Conservation (phyloP, 495 filamentous ascomycete genomes). For the Cladorrhinum samala region DNA sequence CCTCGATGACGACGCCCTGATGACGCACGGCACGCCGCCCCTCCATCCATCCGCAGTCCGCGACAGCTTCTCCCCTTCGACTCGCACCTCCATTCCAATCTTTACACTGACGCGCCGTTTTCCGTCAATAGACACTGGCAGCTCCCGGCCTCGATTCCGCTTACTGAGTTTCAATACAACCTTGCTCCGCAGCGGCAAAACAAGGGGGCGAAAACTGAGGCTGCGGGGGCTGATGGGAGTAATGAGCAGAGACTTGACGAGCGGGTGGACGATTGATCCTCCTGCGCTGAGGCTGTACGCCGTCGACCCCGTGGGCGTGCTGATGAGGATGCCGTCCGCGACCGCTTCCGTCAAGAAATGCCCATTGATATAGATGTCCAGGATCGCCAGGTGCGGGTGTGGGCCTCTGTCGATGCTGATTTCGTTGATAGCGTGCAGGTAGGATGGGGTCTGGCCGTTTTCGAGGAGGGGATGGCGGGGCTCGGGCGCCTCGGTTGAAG, state of each 20-base stretch:
- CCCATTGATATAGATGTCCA: conserved; percentile 79
- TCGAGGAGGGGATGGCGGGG: not conserved
- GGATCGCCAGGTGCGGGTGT: conserved; percentile 81
- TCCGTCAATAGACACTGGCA: conserved; percentile 86
- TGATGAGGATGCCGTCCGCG: conserved; percentile 90
- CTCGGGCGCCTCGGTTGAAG: conserved; percentile 33
- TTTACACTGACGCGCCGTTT: conserved; percentile 65
- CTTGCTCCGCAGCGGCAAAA: conserved; percentile 81
- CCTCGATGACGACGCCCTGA: conserved; percentile 40
- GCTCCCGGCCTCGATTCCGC: conserved; percentile 73
- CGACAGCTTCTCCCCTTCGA: conserved; percentile 72
- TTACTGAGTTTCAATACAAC: conserved; percentile 75
- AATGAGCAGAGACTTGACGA: conserved; percentile 78
- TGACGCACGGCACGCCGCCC: conserved; percentile 67
- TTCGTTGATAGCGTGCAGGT: conserved; percentile 90
- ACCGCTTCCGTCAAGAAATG: conserved; percentile 87
- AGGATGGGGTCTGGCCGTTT: conserved; percentile 18
- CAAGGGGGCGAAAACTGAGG: conserved; percentile 84
- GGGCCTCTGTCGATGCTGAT: conserved; percentile 86
- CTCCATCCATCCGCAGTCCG: conserved; percentile 47
- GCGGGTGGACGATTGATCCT: conserved; percentile 90
- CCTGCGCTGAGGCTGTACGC: conserved; percentile 90
- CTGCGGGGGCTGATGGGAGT: conserved; percentile 93
- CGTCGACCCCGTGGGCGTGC: conserved; percentile 88
- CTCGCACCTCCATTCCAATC: conserved; percentile 80